Conservation (phyloP, 2,329 filamentous ascomycete species). For the Aspergillus sp. region DNA sequence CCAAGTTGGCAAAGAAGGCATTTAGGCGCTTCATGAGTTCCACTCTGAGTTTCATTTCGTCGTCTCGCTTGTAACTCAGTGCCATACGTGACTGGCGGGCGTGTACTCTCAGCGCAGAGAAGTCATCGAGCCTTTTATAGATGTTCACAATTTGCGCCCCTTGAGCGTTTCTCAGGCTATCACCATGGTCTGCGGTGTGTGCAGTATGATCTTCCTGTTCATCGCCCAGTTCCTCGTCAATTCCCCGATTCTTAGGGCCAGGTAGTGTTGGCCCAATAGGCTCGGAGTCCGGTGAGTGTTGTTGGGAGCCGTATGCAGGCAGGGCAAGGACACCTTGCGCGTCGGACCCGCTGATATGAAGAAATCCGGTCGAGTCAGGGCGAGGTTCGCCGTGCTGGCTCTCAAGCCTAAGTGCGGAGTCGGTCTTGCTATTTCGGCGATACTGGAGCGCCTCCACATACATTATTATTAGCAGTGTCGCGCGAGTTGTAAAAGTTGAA, state of each 20-base stretch:
- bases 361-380: neutral
- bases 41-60: conserved; percentile 21
- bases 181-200: neutral
- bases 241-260: neutral
- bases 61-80: conserved; percentile 25
- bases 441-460: neutral
- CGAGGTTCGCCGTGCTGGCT: neutral
- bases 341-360: neutral
- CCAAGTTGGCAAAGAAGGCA: conserved; percentile 14
- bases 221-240: neutral
- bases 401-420: neutral
- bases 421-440: neutral
- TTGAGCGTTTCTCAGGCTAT: neutral
- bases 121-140: conserved; percentile 14
- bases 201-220: neutral
- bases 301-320: neutral
- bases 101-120: conserved; percentile 19
- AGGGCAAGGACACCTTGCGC: neutral
- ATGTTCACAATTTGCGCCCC: conserved; percentile 1
- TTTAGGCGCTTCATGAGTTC: conserved; percentile 26
- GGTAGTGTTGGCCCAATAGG: neutral
- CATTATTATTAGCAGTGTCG: conserved; percentile 7
- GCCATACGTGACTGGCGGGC: conserved; percentile 24
- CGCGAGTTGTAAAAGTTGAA: neutral
- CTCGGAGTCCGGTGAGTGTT: neutral